Percentiles rank a stretch among this genome's conserved stretches.
Conservation (phyloP, 192 early-diverging fungal genomes). For the Coemansia reversa region DNA sequence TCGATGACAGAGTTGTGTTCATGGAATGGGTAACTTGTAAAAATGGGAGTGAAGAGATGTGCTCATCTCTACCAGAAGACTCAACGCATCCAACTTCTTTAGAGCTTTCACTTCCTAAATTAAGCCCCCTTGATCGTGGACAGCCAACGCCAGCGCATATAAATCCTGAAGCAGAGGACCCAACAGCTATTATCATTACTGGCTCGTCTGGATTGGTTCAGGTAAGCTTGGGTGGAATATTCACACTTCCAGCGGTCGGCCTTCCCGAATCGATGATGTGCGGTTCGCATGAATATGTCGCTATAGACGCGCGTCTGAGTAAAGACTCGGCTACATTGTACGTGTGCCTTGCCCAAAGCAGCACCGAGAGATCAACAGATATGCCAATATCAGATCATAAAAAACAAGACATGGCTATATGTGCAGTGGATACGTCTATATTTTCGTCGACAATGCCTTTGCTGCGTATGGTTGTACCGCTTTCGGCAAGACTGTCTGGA, state of each 20-base stretch:
- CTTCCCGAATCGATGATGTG: background rate
- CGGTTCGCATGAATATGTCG: background rate
- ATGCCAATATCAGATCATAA: too few relatives aligned
- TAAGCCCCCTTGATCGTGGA: slow-evolving; percentile 28
- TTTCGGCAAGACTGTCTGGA: slow-evolving; percentile 32
- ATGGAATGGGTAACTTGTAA: slow-evolving; percentile 39
- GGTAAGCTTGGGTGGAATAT: slow-evolving; percentile 36
- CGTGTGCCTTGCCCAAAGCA: background rate
- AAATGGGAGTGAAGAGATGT: background rate
- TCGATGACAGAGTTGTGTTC: slow-evolving; percentile 7
- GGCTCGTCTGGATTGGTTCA: slow-evolving; percentile 22
- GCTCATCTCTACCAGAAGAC: background rate
- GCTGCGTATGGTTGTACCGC: slow-evolving; percentile 19
- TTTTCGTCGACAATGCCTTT: slow-evolving; percentile 16
- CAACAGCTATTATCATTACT: slow-evolving; percentile 27
- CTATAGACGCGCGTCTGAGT: slow-evolving; percentile 13
- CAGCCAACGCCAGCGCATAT: slow-evolving; percentile 23
- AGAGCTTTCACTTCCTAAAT: slow-evolving; percentile 23
- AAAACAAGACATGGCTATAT: background rate
- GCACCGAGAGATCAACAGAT: background rate
- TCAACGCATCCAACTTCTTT: background rate
- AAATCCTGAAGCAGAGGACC: slow-evolving; percentile 16
- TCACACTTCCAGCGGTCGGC: slow-evolving; percentile 26
- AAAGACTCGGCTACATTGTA: slow-evolving; percentile 2
- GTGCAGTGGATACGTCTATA: slow-evolving; percentile 22